phyloP scores from a whole-genome alignment of 768 basidiomycete genomes.

The Glaciozyma martinii region DNA sequence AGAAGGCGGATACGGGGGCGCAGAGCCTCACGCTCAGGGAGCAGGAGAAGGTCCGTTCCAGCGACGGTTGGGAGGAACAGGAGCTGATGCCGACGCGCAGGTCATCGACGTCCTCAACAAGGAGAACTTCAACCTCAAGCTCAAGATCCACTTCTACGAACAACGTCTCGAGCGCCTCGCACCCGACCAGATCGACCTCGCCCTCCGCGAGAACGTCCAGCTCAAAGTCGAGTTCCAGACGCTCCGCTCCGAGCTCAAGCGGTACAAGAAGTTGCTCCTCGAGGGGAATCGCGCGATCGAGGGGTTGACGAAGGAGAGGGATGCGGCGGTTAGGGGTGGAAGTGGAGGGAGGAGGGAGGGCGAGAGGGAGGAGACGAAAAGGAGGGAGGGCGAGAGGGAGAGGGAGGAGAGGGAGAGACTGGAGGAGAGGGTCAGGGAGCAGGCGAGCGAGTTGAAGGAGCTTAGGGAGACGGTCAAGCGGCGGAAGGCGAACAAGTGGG shows the following conservation, averaged over 20 bases:
- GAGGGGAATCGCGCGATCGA: constrained; percentile 30
- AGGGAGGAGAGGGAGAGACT: constrained; percentile 30
- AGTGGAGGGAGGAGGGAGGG: constrained; percentile 6
- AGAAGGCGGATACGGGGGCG: constrained; percentile 11
- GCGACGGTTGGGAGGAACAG: background rate
- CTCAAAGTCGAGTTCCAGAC: constrained; percentile 40
- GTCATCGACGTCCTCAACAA: constrained; percentile 92
- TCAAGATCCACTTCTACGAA: constrained; percentile 90
- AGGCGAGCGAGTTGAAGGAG: constrained; percentile 33
- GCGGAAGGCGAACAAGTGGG: constrained; percentile 14
- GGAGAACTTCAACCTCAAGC: constrained; percentile 93
- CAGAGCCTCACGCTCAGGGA: constrained; percentile 69
- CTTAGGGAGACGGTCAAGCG: constrained; percentile 7
- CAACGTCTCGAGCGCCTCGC: constrained; percentile 73
- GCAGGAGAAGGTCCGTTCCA: constrained; percentile 73
- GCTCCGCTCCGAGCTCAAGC: constrained; percentile 32
- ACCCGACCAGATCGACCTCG: constrained; percentile 71
- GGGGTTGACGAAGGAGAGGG: constrained; percentile 20
- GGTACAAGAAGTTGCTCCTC: constrained; percentile 33
- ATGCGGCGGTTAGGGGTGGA: constrained; percentile 6
- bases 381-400: constrained; percentile 31
- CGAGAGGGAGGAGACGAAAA: constrained; percentile 10
- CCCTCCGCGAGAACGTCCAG: constrained; percentile 67
- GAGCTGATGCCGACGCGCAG: constrained; percentile 42
- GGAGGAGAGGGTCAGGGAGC: constrained; percentile 29